Evolutionary conservation across 2,329 filamentous ascomycete species (phyloP), one percentile per base, ranked within the genome.

Genomic region (Teratosphaeria destructans): DNA sequence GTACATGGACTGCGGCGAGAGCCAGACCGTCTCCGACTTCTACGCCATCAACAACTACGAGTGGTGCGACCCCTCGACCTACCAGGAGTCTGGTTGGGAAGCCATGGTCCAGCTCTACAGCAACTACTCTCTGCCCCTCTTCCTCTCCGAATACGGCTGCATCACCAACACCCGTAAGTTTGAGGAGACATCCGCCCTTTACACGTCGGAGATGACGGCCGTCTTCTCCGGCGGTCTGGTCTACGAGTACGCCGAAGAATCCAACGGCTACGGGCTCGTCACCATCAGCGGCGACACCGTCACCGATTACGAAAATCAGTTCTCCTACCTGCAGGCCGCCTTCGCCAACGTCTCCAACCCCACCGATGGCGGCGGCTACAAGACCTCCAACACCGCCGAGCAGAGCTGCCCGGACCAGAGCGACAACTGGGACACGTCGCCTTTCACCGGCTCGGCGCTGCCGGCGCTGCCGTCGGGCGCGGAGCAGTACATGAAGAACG

Each of bases 141-240:
- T 95, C 63, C 57, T 68, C 59, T 96, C 92, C 56, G 93, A 97
- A 76, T 96, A 88, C 72, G 93, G 93, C 64, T 97, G 93, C 80
- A 86, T 83, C 75, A 87, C 82, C 71, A 90, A 89, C 79, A 84
- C 79, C 58, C 91, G 93, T 67, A 80, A 86, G 70, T 97, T 95
- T 70, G 80, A 84, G 59, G 92, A 96, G 78, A 77, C 96, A 55
- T 74, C 75, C 55, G 82, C 90, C 55, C 80, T 97, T 59, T 96
- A 96, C 86, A 83, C 78, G 75, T 76, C 75, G 19, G 75, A 95
- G 61, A 97, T 96, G 92, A 90, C 88, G 11, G 68, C 74, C 29
- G 90, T 96, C 68, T 96, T 95, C 82, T 96, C 91, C 34, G 93
- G 93, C 69, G 93, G 93, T 74, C 82, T 97, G 43, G 88, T 96